Evolutionary conservation across 805 yeast species (phyloP).

Genomic region (Candida gorgasii): DNA sequence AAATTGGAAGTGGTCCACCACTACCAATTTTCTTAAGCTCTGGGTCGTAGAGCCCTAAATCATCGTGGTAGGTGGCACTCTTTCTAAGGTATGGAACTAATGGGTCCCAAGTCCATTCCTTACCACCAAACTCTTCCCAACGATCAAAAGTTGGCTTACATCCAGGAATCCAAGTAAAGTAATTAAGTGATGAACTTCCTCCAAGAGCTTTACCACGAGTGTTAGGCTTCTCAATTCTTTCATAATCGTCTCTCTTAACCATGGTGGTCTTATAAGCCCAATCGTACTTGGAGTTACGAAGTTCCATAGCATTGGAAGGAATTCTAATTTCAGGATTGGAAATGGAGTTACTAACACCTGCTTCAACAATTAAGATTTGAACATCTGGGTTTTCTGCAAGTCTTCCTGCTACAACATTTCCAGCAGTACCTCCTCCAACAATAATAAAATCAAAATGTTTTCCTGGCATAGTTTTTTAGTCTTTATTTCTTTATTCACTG

Average conservation of each 20-base stretch:
- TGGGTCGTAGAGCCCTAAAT: constrained; percentile 17
- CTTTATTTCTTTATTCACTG: too few species aligned
- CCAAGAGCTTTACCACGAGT: constrained; percentile 33
- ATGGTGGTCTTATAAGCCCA: constrained; percentile 30
- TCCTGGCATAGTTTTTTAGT: too few species aligned
- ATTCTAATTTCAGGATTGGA: constrained; percentile 22
- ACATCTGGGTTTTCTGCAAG: constrained; percentile 30
- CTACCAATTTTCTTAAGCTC: constrained; percentile 20
- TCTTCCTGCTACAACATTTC: constrained; percentile 30
- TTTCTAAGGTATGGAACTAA: constrained; percentile 25
- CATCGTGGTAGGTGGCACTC: constrained; percentile 24
- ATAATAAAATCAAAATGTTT: constrained; percentile 16
- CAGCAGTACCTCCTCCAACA: constrained; percentile 27
- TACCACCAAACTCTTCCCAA: constrained; percentile 27
- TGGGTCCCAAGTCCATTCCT: constrained; percentile 29
- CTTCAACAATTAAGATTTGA: constrained; percentile 26
- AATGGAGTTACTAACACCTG: constrained; percentile 25
- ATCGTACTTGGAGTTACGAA: constrained; percentile 27
- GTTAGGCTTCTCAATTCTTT: constrained; percentile 27
- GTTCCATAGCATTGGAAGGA: constrained; percentile 25
- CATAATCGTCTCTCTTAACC: constrained; percentile 27
- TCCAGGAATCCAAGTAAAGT: constrained; percentile 29
- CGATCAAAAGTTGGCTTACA: constrained; percentile 17
- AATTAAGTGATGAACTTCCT: constrained; percentile 31
- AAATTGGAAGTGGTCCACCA: constrained; percentile 23